Evolutionary conservation across 1,139 yeast species (phyloP).

Genomic region (Kodamaea derodonti): DNA sequence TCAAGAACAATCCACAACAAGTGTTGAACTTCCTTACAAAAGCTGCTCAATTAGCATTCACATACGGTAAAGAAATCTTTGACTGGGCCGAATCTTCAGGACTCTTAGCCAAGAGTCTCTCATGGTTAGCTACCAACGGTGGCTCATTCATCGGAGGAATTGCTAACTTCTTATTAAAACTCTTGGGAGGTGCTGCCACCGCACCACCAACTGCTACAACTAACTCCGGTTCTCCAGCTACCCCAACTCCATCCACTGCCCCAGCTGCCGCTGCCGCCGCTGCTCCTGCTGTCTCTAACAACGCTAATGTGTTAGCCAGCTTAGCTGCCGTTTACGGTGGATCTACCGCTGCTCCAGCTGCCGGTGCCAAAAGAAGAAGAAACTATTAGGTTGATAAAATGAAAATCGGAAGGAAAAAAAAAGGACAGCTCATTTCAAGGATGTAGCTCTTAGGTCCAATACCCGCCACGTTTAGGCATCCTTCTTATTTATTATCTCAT

Average conservation of each 20-base stretch:
- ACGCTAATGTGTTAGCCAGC: slow-evolving; percentile 8
- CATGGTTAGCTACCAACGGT: slow-evolving; percentile 29
- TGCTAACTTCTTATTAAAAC: slow-evolving; percentile 21
- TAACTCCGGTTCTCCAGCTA: no score
- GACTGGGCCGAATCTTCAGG: slow-evolving; percentile 40
- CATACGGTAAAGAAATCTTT: slow-evolving; percentile 33
- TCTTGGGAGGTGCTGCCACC: slow-evolving; percentile 9
- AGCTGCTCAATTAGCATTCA: slow-evolving; percentile 33
- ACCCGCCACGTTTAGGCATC: no score
- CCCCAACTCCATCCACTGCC: slow-evolving; percentile 15
- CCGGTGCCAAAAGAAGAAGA: slow-evolving; percentile 16
- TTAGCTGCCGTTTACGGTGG: slow-evolving; percentile 12
- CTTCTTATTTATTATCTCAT: no score
- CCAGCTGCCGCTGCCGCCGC: slow-evolving; percentile 15
- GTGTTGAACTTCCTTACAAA: slow-evolving; percentile 31
- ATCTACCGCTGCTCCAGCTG: slow-evolving; percentile 7
- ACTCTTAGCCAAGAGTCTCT: slow-evolving; percentile 28
- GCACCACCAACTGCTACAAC: slow-evolving; percentile 15
- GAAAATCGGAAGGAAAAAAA: background rate
- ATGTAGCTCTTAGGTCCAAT: slow-evolving; percentile 4
- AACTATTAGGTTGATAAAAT: slow-evolving; percentile 12
- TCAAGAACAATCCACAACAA: slow-evolving; percentile 35
- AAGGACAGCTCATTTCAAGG: slow-evolving; percentile 7
- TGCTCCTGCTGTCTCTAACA: slow-evolving; percentile 3
- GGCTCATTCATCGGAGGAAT: slow-evolving; percentile 28